Percentiles rank a stretch among this genome's conserved stretches.
phyloP scores from a whole-genome alignment of 1,139 yeast species.

The Pichia sp. region DNA sequence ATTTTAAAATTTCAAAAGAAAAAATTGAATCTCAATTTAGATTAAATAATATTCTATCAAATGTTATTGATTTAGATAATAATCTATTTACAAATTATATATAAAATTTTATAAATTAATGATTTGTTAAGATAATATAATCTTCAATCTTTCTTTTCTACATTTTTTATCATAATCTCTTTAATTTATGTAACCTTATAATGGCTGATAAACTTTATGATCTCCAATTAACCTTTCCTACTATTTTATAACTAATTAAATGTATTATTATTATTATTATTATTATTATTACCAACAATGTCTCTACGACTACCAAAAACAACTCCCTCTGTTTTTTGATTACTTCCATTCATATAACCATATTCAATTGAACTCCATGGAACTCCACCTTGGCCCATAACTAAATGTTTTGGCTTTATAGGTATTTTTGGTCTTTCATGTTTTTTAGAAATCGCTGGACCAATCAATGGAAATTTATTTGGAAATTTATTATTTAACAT shows the following conservation, averaged over 20 bases:
- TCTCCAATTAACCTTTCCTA: too few relatives aligned
- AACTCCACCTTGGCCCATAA: conserved; percentile 28
- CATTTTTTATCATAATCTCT: too few relatives aligned
- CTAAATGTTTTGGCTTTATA: conserved; percentile 31
- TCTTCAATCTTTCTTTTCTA: too few relatives aligned
- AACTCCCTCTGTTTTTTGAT: conserved; percentile 45
- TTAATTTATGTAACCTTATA: too few relatives aligned
- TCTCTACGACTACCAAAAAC: conserved; percentile 46
- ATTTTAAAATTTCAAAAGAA: conserved; percentile 20
- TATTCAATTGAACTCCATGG: conserved; percentile 53
- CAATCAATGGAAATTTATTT: conserved; percentile 25
- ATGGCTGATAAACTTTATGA: too few relatives aligned
- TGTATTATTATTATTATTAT: too few relatives aligned
- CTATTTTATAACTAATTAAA: too few relatives aligned
- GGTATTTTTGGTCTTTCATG: conserved; percentile 37
- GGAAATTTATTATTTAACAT: conserved; percentile 39
- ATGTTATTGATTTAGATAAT: conserved; percentile 18
- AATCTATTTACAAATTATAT: conserved; percentile 10
- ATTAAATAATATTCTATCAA: conserved; percentile 24
- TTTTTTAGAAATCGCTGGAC: conserved; percentile 34
- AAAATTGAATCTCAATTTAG: conserved; percentile 21
- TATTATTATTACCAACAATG: conserved; percentile 24
- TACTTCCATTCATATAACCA: conserved; percentile 53
- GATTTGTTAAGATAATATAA: too few relatives aligned
- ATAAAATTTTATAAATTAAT: background rate